A percentile compares a stretch with the other conserved stretches of the same genome.
phyloP scores from a whole-genome alignment of 768 basidiomycete genomes.

The Rhodotorula paludigena region DNA sequence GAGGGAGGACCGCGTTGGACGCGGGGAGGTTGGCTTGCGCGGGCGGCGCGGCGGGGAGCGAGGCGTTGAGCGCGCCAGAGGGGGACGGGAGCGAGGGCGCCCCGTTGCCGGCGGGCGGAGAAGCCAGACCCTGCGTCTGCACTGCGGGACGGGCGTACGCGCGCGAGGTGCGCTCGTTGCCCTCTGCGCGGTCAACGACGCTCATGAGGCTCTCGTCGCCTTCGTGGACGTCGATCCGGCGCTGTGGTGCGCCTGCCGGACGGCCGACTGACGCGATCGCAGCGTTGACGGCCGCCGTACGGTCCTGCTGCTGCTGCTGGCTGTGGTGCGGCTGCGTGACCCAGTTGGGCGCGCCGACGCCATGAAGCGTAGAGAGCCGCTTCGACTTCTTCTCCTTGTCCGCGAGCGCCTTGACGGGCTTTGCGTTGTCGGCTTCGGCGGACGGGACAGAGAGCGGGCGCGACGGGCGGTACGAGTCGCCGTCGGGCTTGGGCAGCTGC shows the following conservation, averaged over 20 bases:
- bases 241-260: neutral
- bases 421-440: neutral
- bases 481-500: constrained; percentile 28
- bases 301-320: too few species aligned
- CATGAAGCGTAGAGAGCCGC: constrained; percentile 17
- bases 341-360: constrained; percentile 26
- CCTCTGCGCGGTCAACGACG: constrained; percentile 31
- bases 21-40: neutral
- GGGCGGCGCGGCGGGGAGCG: neutral
- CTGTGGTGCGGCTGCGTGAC: constrained; percentile 21
- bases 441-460: neutral
- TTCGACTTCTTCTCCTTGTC: constrained; percentile 29
- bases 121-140: neutral
- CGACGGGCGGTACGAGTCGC: constrained; percentile 5
- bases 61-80: neutral
- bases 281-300: too few species aligned
- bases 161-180: constrained; percentile 18
- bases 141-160: constrained; percentile 7
- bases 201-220: constrained; percentile 24
- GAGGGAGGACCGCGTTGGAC: neutral
- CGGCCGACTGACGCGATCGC: too few species aligned
- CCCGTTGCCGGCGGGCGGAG: neutral
- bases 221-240: constrained; percentile 2
- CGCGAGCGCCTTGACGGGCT: constrained; percentile 9
- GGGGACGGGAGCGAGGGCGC: neutral